These are phyloP conservation scores for Epichloe baconii DNA, from an alignment of 2,329 filamentous ascomycete species.

Conservation along the genomic window DNA sequence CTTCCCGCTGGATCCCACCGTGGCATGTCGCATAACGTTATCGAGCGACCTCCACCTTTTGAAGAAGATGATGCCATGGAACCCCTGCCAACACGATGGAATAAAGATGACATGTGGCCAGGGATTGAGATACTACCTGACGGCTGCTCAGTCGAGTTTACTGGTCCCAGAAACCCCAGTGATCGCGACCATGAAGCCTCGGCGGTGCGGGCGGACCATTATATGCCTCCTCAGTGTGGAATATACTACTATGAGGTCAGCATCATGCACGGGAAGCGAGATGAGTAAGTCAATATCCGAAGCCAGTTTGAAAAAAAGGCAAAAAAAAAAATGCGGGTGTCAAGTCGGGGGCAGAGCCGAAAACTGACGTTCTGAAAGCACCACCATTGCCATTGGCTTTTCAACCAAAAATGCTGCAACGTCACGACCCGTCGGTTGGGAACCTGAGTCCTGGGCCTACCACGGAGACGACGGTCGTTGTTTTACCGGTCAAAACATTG, in stretches of 20 bases:
- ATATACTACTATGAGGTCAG: slow-evolving; percentile 85
- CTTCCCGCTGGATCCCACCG: slow-evolving; percentile 44
- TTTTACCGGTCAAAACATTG: slow-evolving; percentile 42
- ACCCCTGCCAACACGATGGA: slow-evolving; percentile 74
- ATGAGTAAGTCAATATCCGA: slow-evolving; percentile 35
- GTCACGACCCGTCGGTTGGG: slow-evolving; percentile 50
- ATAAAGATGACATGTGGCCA: slow-evolving; percentile 58
- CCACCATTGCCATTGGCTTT: slow-evolving; percentile 51
- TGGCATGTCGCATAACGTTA: slow-evolving; percentile 70
- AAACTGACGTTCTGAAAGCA: slow-evolving; percentile 24
- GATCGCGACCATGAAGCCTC: slow-evolving; percentile 62
- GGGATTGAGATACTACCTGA: slow-evolving; percentile 63
- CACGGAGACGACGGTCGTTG: slow-evolving; percentile 55
- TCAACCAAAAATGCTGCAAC: slow-evolving; percentile 39
- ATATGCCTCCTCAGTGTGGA: slow-evolving; percentile 80
- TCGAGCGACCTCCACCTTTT: slow-evolving; percentile 55
- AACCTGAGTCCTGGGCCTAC: slow-evolving; percentile 55
- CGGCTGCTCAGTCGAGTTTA: slow-evolving; percentile 57
- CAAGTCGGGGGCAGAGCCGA: not conserved
- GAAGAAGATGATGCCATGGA: slow-evolving; percentile 47
- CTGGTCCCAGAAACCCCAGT: slow-evolving; percentile 29
- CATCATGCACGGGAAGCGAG: slow-evolving; percentile 35
- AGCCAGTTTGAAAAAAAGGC: not conserved
- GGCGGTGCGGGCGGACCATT: slow-evolving; percentile 68
- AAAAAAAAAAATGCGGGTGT: not conserved